phyloP scores from a whole-genome alignment of 163 green algal genomes.

The Coccomyxa subellipsoidea region DNA sequence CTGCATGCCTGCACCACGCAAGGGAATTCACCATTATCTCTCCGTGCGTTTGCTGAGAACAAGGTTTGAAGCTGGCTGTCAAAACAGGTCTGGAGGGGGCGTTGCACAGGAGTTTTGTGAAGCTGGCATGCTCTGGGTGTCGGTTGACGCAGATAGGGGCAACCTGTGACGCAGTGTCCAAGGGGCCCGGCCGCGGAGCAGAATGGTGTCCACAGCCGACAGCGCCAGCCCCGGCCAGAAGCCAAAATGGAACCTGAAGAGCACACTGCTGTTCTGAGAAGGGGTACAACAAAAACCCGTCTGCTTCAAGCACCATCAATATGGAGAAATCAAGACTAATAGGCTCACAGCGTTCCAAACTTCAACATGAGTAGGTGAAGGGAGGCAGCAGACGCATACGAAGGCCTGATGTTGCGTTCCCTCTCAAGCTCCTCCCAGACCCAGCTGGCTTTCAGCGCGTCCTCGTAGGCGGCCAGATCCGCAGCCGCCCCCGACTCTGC shows the following conservation, averaged over 20 bases:
- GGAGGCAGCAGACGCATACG: constrained; percentile 38
- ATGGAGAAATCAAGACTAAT: no score
- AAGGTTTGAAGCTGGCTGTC: no score
- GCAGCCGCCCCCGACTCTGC: constrained; percentile 22
- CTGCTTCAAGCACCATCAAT: no score
- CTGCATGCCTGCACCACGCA: constrained; percentile 39
- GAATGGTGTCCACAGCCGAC: constrained; percentile 70
- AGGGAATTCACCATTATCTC: no score
- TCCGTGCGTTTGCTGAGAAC: no score
- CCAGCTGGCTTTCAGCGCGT: constrained; percentile 65
- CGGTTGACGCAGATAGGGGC: not conserved
- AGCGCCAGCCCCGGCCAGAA: constrained; percentile 69
- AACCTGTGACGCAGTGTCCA: constrained; percentile 82
- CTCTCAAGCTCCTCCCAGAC: constrained; percentile 79
- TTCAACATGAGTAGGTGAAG: no score
- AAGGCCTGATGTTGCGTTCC: constrained; percentile 83
- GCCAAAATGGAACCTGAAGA: constrained; percentile 51
- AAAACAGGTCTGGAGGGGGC: no score
- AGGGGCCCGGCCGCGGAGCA: constrained; percentile 67
- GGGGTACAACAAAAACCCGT: not conserved
- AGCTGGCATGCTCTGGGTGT: not conserved
- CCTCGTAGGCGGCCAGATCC: constrained; percentile 66
- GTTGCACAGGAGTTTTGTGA: no score
- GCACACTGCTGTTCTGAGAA: not conserved
- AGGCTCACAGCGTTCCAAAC: no score